Percentiles rank a stretch among this genome's conserved stretches.
These are phyloP conservation scores for Kluyveromyces sp. DNA, from an alignment of 1,139 yeast species.

Conservation along the genomic window DNA sequence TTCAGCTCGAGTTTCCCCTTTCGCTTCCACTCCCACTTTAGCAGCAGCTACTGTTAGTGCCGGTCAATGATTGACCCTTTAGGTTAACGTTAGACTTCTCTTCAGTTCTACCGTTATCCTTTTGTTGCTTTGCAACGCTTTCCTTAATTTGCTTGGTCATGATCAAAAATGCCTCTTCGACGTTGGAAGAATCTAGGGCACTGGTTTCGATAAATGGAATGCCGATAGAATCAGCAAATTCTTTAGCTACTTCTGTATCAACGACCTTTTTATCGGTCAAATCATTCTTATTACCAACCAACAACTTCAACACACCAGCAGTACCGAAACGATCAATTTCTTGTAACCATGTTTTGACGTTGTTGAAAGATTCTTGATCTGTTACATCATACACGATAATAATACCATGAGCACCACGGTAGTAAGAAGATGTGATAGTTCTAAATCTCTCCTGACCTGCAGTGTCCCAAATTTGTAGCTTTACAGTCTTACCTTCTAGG, in stretches of 20 bases:
- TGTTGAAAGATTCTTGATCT: conserved; percentile 94
- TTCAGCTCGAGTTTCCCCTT: too few relatives aligned
- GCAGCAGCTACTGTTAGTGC: conserved; percentile 72
- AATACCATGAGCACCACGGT: conserved; percentile 98
- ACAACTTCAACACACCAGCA: conserved; percentile 90
- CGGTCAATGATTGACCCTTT: conserved; percentile 79
- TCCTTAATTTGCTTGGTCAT: conserved; percentile 99
- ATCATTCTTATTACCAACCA: conserved; percentile 97
- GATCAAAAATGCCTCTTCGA: conserved; percentile 95
- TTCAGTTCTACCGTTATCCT: conserved; percentile 36
- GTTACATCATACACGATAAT: conserved; percentile 97
- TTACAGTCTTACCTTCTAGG: conserved; percentile 92
- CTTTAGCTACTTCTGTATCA: conserved; percentile 93
- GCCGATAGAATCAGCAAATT: conserved; percentile 93
- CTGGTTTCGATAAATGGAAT: conserved; percentile 96
- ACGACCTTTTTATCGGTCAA: conserved; percentile 90
- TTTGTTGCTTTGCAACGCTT: conserved; percentile 68
- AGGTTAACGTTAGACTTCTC: conserved; percentile 74
- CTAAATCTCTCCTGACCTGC: conserved; percentile 98
- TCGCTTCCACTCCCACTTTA: conserved; percentile 9
- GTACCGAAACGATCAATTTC: conserved; percentile 98
- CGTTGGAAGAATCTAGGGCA: conserved; percentile 91
- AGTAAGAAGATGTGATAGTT: conserved; percentile 94
- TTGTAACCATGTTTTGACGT: conserved; percentile 97
- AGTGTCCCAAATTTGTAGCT: conserved; percentile 98